Evolutionary conservation across 2,329 filamentous ascomycete species (phyloP).

Genomic region (Sclerotinia spermophila): DNA sequence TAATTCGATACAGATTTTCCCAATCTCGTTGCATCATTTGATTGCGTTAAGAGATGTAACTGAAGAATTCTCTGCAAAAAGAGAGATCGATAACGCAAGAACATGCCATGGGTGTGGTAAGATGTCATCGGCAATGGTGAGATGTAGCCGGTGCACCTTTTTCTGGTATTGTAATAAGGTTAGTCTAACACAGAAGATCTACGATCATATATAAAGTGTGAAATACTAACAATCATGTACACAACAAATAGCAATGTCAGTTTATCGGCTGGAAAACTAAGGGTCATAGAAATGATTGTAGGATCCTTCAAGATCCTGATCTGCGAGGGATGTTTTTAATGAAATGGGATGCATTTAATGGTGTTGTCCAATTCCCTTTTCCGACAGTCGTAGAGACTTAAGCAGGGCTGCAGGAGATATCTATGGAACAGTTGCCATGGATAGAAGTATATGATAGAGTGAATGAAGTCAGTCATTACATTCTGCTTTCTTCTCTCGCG

Average conservation of each 20-base stretch:
- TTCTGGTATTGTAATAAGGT: background rate
- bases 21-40: background rate
- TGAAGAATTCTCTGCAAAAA: background rate
- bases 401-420: background rate
- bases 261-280: background rate
- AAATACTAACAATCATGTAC: background rate
- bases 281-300: background rate
- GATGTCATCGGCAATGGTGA: background rate
- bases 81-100: background rate
- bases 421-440: background rate
- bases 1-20: background rate
- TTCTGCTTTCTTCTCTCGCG: background rate
- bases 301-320: background rate
- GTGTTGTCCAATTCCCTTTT: background rate
- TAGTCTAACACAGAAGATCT: background rate
- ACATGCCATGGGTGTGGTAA: background rate
- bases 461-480: background rate
- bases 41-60: background rate
- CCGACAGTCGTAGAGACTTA: background rate
- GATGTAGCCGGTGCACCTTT: background rate
- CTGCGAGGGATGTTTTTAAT: background rate
- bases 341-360: background rate
- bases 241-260: background rate
- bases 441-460: background rate
- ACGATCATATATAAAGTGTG: background rate